Conservation (phyloP, 2,329 filamentous ascomycete species). For the Epicoccum sorghinum region DNA sequence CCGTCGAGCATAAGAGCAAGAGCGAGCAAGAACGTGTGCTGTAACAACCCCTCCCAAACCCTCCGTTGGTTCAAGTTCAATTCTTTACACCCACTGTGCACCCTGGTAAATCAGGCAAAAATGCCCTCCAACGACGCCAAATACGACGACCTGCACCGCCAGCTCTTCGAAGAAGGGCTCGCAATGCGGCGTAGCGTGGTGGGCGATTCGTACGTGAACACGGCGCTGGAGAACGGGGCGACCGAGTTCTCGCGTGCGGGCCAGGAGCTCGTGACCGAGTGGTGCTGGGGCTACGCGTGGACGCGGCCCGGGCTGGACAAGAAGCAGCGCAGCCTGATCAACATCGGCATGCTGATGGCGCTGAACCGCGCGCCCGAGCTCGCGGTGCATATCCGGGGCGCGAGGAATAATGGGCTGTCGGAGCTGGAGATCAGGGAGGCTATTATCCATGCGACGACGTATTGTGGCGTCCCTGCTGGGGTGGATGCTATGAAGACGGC, state of each 20-base stretch:
- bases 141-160: constrained; percentile 55
- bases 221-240: constrained; percentile 60
- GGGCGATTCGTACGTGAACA: constrained; percentile 66
- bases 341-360: constrained; percentile 69
- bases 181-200: constrained; percentile 65
- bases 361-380: constrained; percentile 66
- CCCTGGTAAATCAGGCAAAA: neutral
- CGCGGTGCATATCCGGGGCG: constrained; percentile 66
- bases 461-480: constrained; percentile 61
- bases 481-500: constrained; percentile 62
- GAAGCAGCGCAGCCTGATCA: constrained; percentile 66
- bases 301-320: constrained; percentile 66
- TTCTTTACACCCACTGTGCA: neutral
- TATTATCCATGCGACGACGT: constrained; percentile 57
- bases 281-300: constrained; percentile 70
- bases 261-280: constrained; percentile 69
- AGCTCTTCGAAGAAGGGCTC: constrained; percentile 66
- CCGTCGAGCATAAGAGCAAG: neutral
- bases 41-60: no score
- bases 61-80: no score
- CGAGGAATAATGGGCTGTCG: constrained; percentile 66
- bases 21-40: no score
- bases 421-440: constrained; percentile 69
- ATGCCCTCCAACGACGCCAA: constrained; percentile 51
- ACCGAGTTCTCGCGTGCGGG: constrained; percentile 65